Base-by-base conservation (phyloP, 2,329 filamentous ascomycete genomes). In the Lasiodiplodia citricola region DNA sequence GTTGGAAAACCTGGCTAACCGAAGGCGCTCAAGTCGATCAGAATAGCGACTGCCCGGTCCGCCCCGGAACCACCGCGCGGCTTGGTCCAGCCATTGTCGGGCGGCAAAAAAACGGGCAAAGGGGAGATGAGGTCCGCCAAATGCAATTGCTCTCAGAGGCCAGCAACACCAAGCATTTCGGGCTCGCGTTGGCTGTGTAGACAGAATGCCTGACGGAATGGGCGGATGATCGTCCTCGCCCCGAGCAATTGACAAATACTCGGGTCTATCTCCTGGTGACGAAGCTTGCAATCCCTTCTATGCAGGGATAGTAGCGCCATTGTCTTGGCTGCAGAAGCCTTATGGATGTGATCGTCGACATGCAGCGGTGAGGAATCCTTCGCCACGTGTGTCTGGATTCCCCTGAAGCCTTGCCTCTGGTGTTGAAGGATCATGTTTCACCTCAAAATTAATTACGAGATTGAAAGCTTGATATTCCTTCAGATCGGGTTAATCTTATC, bases 221-320 rank as follows among this genome's bases (percentile, higher is more conserved):
- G n/a, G 7, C 41, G 44, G 58, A 63, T 51, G 58, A 63, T 63
- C 58, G 41, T 18, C 58, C n/a, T 63, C 58, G 58, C 41, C 47
- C 5, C 41, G 41, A 63, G 16, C 16, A 18, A 35, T 63, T 63
- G 58, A 63, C 58, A 63, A 51, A 63, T 51, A 47, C 25, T 28
- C 28, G 58, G 23, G 23, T 35, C 23, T 16, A 28, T 47, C 35
- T 44, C 37, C n/a, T 28, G n/a, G 18, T 44, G 18, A 23, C 21
- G 21, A 16, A 28, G 14, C 21, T 23, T 18, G 23, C 37, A 44
- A 23, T 21, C n/a, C 57, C 35, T 28, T 38, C 21, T 25, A 13
- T 37, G 28, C 57, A 60, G 38, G 57, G 57, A 44, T 31, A 25
- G 2, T 60, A 47, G 38, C 57, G 57, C 57, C 14, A 60, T 60